Percentiles rank a stretch among this genome's conserved stretches.
Conservation (phyloP, 306 rosid species). For the Vigna radiata region DNA sequence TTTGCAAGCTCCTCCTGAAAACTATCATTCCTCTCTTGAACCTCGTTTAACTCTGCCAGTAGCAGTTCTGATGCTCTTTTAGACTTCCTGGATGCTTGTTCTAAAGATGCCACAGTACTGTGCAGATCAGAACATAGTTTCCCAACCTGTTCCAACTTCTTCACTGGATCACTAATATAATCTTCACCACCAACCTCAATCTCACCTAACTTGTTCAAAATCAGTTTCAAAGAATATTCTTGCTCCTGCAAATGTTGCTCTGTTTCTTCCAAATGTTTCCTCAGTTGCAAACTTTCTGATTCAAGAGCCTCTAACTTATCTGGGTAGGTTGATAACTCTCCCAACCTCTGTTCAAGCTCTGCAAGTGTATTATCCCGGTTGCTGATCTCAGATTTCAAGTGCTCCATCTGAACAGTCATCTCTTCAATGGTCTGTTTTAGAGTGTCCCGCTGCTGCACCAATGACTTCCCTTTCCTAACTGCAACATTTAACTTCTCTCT, state of each 20-base stretch:
- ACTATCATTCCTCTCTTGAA: constrained; percentile 94
- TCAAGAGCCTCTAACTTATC: constrained; percentile 73
- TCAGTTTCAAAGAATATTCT: constrained; percentile 59
- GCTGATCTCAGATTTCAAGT: constrained; percentile 68
- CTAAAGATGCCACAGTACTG: constrained; percentile 60
- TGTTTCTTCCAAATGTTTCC: constrained; percentile 67
- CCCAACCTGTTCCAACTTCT: constrained; percentile 69
- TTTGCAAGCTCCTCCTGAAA: constrained; percentile 87
- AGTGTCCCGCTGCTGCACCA: constrained; percentile 89
- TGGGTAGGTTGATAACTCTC: constrained; percentile 61
- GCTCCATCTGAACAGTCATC: constrained; percentile 65
- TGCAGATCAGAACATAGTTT: constrained; percentile 64
- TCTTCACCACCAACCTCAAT: constrained; percentile 67
- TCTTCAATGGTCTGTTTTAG: constrained; percentile 78
- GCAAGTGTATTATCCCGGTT: constrained; percentile 57
- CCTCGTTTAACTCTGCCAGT: constrained; percentile 93
- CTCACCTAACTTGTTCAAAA: constrained; percentile 60
- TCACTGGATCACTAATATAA: constrained; percentile 63
- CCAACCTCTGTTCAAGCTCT: constrained; percentile 68
- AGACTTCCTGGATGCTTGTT: constrained; percentile 82
- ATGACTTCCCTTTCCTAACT: constrained; percentile 91
- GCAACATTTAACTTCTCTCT: constrained; percentile 91
- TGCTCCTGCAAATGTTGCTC: constrained; percentile 70
- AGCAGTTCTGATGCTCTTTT: constrained; percentile 91
- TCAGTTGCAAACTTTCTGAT: constrained; percentile 67